Conservation (phyloP, 1,139 yeast species). For the Hanseniaspora sp. region DNA sequence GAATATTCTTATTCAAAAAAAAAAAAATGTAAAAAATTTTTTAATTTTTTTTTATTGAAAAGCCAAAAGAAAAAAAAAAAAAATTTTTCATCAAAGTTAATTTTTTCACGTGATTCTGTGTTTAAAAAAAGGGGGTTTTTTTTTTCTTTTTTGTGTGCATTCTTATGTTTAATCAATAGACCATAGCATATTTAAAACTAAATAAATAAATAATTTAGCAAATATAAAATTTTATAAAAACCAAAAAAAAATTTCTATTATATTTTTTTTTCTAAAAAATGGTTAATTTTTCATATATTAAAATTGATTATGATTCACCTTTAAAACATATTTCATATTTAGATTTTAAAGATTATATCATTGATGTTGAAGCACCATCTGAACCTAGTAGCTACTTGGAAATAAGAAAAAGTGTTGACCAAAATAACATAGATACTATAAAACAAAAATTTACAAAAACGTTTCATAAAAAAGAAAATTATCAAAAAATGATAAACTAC, state of each 20-base stretch:
- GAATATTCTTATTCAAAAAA: background rate
- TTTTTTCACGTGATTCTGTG: background rate
- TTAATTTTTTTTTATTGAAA: background rate
- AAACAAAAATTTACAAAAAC: background rate
- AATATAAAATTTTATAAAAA: background rate
- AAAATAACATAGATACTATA: background rate
- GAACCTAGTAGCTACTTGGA: background rate
- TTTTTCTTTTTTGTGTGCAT: background rate
- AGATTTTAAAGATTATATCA: conserved; percentile 1
- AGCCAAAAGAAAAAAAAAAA: background rate
- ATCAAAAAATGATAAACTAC: conserved; percentile 5
- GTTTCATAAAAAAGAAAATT: background rate
- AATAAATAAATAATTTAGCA: background rate
- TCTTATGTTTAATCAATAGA: background rate
- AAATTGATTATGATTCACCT: conserved; percentile 13
- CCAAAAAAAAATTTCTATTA: too few relatives aligned
- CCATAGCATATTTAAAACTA: background rate
- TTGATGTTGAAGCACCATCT: background rate
- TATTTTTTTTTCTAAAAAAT: too few relatives aligned
- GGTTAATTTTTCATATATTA: background rate
- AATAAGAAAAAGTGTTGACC: background rate
- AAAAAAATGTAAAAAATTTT: background rate
- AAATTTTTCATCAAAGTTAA: background rate
- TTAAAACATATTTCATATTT: conserved; percentile 1
- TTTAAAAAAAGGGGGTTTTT: background rate